A percentile compares a stretch with the other conserved stretches of the same genome.
Evolutionary conservation across 768 basidiomycete species (phyloP).

Genomic region (Lentinus brumalis): DNA sequence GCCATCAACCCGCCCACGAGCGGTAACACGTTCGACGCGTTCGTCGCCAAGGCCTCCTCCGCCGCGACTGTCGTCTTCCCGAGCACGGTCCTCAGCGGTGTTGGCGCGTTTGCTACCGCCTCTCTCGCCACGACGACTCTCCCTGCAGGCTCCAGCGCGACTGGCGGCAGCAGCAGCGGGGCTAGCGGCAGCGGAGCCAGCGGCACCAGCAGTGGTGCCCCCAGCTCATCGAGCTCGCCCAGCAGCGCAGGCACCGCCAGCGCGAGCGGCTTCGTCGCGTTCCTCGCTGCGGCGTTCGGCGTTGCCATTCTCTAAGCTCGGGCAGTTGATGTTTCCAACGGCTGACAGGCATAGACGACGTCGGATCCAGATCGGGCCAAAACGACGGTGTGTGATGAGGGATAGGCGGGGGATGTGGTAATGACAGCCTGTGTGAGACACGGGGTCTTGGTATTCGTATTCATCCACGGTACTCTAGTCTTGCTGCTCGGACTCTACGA

Average conservation of each 20-base stretch:
- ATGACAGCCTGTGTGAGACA: no score
- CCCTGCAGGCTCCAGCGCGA: slow-evolving; percentile 27
- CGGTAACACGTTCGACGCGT: slow-evolving; percentile 46
- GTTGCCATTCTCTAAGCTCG: slow-evolving; percentile 19
- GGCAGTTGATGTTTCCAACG: background rate
- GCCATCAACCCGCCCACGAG: slow-evolving; percentile 52
- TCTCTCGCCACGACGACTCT: slow-evolving; percentile 31
- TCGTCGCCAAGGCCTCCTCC: slow-evolving; percentile 37
- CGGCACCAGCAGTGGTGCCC: slow-evolving; percentile 8
- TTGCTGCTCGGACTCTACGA: no score
- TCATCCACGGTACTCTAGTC: no score
- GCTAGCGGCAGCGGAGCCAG: slow-evolving; percentile 13
- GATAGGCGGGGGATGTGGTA: no score
- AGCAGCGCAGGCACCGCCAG: slow-evolving; percentile 8
- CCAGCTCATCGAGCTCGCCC: background rate
- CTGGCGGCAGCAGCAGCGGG: background rate
- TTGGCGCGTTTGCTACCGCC: slow-evolving; percentile 51
- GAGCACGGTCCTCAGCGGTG: slow-evolving; percentile 42
- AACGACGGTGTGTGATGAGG: no score
- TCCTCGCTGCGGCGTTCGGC: slow-evolving; percentile 25
- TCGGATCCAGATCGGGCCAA: no score
- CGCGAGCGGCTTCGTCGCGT: slow-evolving; percentile 17
- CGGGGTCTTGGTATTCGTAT: no score
- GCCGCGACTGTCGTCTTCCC: slow-evolving; percentile 37
- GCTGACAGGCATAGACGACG: background rate